Evolutionary conservation across 2,329 filamentous ascomycete genomes (phyloP).

Genomic region (Fusarium citri): DNA sequence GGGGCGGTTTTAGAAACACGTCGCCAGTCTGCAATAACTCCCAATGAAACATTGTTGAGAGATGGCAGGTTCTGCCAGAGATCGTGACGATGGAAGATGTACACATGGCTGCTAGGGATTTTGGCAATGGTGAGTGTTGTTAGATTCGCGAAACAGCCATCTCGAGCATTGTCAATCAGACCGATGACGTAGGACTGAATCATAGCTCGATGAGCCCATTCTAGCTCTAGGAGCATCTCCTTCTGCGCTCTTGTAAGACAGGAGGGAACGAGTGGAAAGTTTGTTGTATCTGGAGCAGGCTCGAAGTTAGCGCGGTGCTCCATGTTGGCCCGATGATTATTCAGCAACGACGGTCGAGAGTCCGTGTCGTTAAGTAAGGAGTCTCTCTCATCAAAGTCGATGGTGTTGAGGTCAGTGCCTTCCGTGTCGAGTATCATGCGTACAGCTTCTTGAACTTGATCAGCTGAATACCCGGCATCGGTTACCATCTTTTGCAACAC

Average conservation of each 20-base stretch:
- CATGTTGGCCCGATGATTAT: slow-evolving; percentile 24
- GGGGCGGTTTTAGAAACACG: slow-evolving; percentile 64
- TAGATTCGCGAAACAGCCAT: slow-evolving; percentile 63
- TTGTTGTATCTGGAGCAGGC: slow-evolving; percentile 40
- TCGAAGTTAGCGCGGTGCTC: slow-evolving; percentile 40
- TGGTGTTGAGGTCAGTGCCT: slow-evolving; percentile 43
- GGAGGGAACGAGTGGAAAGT: slow-evolving; percentile 61
- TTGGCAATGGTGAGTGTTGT: slow-evolving; percentile 72
- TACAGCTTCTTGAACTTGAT: slow-evolving; percentile 51
- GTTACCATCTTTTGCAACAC: slow-evolving; percentile 53
- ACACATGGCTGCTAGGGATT: slow-evolving; percentile 70
- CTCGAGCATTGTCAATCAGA: slow-evolving; percentile 67
- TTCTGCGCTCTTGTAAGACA: slow-evolving; percentile 71
- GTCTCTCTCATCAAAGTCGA: slow-evolving; percentile 51
- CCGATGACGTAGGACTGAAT: slow-evolving; percentile 75
- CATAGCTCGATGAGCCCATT: slow-evolving; percentile 76
- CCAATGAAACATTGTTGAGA: slow-evolving; percentile 66
- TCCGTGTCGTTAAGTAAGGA: slow-evolving; percentile 30
- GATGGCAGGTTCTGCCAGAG: slow-evolving; percentile 71
- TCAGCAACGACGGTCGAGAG: slow-evolving; percentile 17
- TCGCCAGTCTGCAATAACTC: slow-evolving; percentile 75
- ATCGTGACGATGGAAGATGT: slow-evolving; percentile 64
- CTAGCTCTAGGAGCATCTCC: slow-evolving; percentile 75
- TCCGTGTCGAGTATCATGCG: slow-evolving; percentile 53
- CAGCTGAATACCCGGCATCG: slow-evolving; percentile 51